Base-by-base conservation (phyloP, 345 rosid genomes). In the Acer campestre region DNA sequence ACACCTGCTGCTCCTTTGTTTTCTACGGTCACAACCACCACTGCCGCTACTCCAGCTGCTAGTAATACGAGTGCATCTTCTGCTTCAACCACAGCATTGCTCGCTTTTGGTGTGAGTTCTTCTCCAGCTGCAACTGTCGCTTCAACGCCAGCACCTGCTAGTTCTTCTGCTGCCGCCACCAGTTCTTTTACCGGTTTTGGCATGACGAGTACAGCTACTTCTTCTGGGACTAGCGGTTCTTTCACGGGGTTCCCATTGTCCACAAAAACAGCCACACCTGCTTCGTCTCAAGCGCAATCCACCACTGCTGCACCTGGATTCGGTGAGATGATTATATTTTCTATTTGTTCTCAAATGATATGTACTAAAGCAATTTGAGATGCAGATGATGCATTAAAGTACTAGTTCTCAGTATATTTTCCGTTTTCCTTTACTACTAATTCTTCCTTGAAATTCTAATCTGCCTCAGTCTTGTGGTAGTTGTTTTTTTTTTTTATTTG, bases 211-310 rank as follows among this genome's bases (percentile, higher is more conserved):
- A 74, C 93, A 20, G 82, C 95, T 31, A 65, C 88, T 68, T 75
- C 90, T 18, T 79, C 86, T 4, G 93, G 82, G 73, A 83, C 83
- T 78, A 72, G 86, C 23, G 79, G 89, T 79, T 84, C 97, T 29
- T 84, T 88, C 67, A 86, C 93, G n/a, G 89, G 93, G 48, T 92
- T 94, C 86, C 80, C 95, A 14, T 70, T 92, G 79, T 72, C 95
- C 5, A 74, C 81, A 40, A 88, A 77, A 63, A 56, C 89, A 76
- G 74, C 92, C 16, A 55, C 86, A 1, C 80, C 90, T 29, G 55
- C 82, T 67, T 85, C 91, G 42, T 82, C 92, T 27, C 92, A 86
- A 79, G 46, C 89, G 38, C 91, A 83, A 78, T 79, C 90, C 0
- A 65, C 88, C 29, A 62, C 81, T 44, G 7, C 88, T 68, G 80